Base-by-base conservation (phyloP, 1,284 basidiomycete species). In the Tilletia caries region DNA sequence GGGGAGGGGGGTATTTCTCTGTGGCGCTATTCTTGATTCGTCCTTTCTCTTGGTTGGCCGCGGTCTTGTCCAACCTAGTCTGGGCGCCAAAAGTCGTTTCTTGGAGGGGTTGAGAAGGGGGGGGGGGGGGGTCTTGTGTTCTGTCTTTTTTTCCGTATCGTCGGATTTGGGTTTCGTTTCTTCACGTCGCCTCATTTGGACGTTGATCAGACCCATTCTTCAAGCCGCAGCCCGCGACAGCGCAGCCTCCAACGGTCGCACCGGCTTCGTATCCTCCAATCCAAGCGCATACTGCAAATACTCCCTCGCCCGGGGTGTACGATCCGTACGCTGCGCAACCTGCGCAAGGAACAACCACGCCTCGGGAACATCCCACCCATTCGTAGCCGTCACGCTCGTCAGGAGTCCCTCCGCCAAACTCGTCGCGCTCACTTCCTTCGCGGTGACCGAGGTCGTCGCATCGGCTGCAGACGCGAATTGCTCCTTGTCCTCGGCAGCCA, bases 301-400 rank as follows among this genome's bases (percentile, higher is more conserved):
- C 58, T 78, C 75, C 13, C 76, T 68, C 60, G 75, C 75, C 67
- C 74, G 54, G 65, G 72, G 70, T 15, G 67, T 50, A 1, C 78
- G 65, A 0, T 70, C 64, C 25, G 76, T 74, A 20, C 71, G 67
- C 67, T 74, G 68, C 23, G 75, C 70, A 23, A 80, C 75, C 58
- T 79, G 72, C 2, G 72, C 76, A 48, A 83, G 65, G 67, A 75
- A 77, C 41, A 79, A 70, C 81, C 81, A 83, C 1, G 81, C 81
- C 64, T 82, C 81, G 58, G 78, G 75, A 64, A 69, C 58, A 60
- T 77, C 76, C 77, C 77, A 78, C 1, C 79, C 81, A 15, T 66
- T 67, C 18, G 70, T 73, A 33, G 74, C 71, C 34, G 79, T 82
- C 37, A 72, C 70, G 50, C 71, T 76, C 27, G 73, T 74, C 67